A percentile compares a stretch with the other conserved stretches of the same genome.
Conservation (phyloP, 305 asterid species). For the Coffea humblotiana region DNA sequence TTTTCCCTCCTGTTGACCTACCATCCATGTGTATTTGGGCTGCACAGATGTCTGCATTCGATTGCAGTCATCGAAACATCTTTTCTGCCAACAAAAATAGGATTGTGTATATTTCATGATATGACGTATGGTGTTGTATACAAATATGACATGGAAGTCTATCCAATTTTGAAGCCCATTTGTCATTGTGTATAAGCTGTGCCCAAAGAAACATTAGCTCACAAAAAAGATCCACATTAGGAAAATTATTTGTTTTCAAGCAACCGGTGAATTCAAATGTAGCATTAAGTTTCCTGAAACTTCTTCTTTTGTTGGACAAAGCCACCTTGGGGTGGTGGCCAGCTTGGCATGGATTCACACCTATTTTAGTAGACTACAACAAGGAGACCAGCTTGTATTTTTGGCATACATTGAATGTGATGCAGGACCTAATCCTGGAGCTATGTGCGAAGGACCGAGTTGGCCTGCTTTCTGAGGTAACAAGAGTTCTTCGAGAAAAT, state of each 20-base stretch:
- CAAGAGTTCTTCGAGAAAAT: conserved; percentile 78
- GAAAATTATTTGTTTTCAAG: neutral
- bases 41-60: neutral
- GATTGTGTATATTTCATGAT: too few species aligned
- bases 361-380: too few species aligned
- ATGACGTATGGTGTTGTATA: neutral
- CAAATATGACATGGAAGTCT: neutral
- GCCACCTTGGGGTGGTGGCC: too few species aligned
- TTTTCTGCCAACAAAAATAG: neutral
- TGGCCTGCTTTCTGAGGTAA: conserved; percentile 85
- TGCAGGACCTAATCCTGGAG: conserved; percentile 82
- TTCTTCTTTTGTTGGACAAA: too few species aligned
- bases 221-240: neutral
- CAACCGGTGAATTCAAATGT: neutral
- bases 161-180: neutral
- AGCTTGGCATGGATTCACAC: too few species aligned
- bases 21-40: neutral
- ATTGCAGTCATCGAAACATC: too few species aligned
- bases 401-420: neutral
- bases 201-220: neutral
- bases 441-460: conserved; percentile 90
- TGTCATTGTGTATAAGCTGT: neutral
- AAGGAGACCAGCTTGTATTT: neutral
- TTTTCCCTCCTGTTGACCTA: neutral
- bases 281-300: too few species aligned